A percentile compares a stretch with the other conserved stretches of the same genome.
phyloP scores from a whole-genome alignment of 345 rosid genomes.

The Draba incana region DNA sequence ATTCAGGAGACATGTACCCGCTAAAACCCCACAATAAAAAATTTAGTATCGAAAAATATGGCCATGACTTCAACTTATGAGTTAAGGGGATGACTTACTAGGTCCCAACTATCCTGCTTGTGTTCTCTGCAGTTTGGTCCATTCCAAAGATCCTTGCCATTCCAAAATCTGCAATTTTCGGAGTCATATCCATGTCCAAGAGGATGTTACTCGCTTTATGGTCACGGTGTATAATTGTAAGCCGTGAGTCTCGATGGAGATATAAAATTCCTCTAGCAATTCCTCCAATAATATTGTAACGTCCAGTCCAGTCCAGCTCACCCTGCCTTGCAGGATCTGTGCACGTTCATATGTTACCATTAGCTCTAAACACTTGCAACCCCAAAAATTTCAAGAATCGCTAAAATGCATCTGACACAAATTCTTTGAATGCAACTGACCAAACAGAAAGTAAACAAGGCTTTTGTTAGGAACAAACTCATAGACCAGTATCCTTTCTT shows the following conservation, averaged over 20 bases:
- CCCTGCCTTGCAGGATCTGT: slow-evolving; percentile 37
- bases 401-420: too few species aligned
- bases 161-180: slow-evolving; percentile 50
- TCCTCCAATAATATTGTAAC: slow-evolving; percentile 45
- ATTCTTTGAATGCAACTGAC: too few species aligned
- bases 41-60: neutral
- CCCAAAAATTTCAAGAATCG: too few species aligned
- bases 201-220: slow-evolving; percentile 47
- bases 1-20: slow-evolving; percentile 40
- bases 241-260: slow-evolving; percentile 48
- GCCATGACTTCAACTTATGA: neutral
- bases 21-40: slow-evolving; percentile 1
- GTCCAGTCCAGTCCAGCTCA: slow-evolving; percentile 41
- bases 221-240: slow-evolving; percentile 47
- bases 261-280: slow-evolving; percentile 45
- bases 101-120: slow-evolving; percentile 47
- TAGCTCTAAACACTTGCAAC: too few species aligned
- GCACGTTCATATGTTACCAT: neutral
- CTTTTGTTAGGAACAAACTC: slow-evolving; percentile 49
- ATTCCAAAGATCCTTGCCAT: slow-evolving; percentile 44
- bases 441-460: slow-evolving; percentile 30
- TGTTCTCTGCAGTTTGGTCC: slow-evolving; percentile 40
- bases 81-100: slow-evolving; percentile 45
- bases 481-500: slow-evolving; percentile 54
- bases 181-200: slow-evolving; percentile 45